A percentile compares a stretch with the other conserved stretches of the same genome.
Conservation (phyloP, 108 stramenopile genomes). For the Schizochytrium sp. region DNA sequence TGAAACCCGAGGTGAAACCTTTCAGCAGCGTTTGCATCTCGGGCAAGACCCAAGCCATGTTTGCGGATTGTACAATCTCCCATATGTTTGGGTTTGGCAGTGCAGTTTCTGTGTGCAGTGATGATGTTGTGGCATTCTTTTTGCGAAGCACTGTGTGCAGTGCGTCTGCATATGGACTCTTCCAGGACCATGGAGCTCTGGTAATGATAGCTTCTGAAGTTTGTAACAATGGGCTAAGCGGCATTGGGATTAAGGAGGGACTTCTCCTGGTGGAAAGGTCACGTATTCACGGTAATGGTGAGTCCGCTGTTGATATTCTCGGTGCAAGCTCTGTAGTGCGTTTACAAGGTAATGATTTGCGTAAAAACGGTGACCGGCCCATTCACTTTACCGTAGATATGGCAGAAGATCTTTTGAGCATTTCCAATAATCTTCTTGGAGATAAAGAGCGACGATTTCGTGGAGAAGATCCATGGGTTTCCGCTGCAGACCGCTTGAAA, state of each 20-base stretch:
- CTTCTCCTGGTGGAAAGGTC: neutral
- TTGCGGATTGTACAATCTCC: slow-evolving; percentile 24
- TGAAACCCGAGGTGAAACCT: neutral
- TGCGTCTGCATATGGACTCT: neutral
- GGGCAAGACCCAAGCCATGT: neutral
- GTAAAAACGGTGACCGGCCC: neutral
- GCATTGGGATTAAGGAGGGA: slow-evolving; percentile 4
- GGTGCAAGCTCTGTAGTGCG: neutral
- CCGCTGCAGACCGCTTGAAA: neutral
- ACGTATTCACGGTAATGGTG: neutral
- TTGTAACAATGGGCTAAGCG: neutral
- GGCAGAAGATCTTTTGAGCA: neutral
- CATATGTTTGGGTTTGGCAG: neutral
- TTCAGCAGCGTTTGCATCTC: neutral
- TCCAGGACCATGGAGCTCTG: neutral
- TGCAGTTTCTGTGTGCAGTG: neutral
- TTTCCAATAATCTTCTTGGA: neutral
- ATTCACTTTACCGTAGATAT: neutral
- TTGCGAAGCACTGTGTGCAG: neutral
- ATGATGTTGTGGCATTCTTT: neutral
- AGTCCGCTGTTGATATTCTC: neutral
- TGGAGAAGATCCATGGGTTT: neutral
- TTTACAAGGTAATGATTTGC: neutral
- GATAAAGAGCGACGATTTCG: neutral
- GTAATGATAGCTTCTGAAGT: slow-evolving; percentile 5